phyloP scores from a whole-genome alignment of 495 filamentous ascomycete genomes.

The Tetracladium setigerum region DNA sequence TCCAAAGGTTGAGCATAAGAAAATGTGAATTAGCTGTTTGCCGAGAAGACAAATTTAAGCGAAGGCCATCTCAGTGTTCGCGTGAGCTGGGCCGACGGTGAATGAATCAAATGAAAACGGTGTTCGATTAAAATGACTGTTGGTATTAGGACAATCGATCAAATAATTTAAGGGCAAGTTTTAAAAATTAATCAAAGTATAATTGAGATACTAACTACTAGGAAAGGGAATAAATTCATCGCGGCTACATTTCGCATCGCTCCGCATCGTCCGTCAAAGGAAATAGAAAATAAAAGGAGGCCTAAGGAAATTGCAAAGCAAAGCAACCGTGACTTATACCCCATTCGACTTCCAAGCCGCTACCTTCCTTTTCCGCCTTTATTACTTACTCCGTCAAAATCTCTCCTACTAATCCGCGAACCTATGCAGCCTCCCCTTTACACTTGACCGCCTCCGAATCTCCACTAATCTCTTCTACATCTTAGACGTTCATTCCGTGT shows the following conservation, averaged over 20 bases:
- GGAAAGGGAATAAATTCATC: constrained; percentile 5
- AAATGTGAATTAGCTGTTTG: not conserved
- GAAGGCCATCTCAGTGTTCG: constrained; percentile 2
- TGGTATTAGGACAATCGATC: constrained; percentile 9
- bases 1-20: not conserved
- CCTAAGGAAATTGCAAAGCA: constrained; percentile 5
- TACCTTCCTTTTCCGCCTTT: constrained; percentile 12
- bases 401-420: constrained; percentile 12
- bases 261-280: constrained; percentile 3
- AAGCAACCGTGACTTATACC: constrained; percentile 10
- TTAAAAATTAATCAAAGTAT: constrained; percentile 5
- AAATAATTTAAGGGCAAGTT: constrained; percentile 2
- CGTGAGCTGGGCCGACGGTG: constrained; percentile 5
- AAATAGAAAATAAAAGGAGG: constrained; percentile 8
- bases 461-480: constrained; percentile 7
- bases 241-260: constrained; percentile 4
- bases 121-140: constrained; percentile 4
- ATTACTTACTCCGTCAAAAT: constrained; percentile 13
- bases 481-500: constrained; percentile 10
- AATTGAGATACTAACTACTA: constrained; percentile 12
- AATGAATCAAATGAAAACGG: constrained; percentile 3
- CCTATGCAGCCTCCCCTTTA: constrained; percentile 7
- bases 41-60: constrained; percentile 7
- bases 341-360: constrained; percentile 11
- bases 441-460: constrained; percentile 6